Base-by-base conservation (phyloP, 768 basidiomycete genomes). In the Tricholoma matsutake region DNA sequence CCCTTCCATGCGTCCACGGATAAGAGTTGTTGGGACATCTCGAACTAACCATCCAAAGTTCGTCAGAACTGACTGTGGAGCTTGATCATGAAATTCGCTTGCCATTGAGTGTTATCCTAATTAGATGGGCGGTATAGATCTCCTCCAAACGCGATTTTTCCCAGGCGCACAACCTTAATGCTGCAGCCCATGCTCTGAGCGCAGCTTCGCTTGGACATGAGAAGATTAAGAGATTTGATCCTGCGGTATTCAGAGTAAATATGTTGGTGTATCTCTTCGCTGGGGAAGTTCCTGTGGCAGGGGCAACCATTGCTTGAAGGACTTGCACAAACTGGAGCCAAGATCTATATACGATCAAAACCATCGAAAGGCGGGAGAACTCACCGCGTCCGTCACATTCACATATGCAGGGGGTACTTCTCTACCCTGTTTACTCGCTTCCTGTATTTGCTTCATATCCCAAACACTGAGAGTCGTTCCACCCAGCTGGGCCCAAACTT, bases 101-200 rank as follows among this genome's bases (percentile, higher is more conserved):
- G 78, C 78, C 73, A 61, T 71, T 73, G 14, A 91, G 72, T n/a
- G 83, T 90, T 68, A 89, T 92, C 56, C 93, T 83, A 63, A 98
- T 83, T 47, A 98, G 76, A 76, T 98, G 93, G 5, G 94, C 96
- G 0, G 97, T 98, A 72, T 98, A 98, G 61, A 99, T 94, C 77
- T 99, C 96, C 73, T 97, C 94, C 14, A 98, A 81, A 45, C 94
- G 86, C 1, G 92, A 89, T 69, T 96, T 94, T 75, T 99, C 97
- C 94, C 95, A 99, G 56, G 91, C 83, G 9, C 90, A 87, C 4
- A 99, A 81, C 16, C 97, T 88, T 37, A 98, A 80, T 4, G 94
- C 94, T 22, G 93, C 88, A 6, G 92, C 87, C 96, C 96, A 98
- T n/a, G 89, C 86, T 32, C 90, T 80, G 57, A 96, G 80, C 14